These are phyloP conservation scores for Fusarium sp. DNA, from an alignment of 2,329 filamentous ascomycete species.

Conservation along the genomic window DNA sequence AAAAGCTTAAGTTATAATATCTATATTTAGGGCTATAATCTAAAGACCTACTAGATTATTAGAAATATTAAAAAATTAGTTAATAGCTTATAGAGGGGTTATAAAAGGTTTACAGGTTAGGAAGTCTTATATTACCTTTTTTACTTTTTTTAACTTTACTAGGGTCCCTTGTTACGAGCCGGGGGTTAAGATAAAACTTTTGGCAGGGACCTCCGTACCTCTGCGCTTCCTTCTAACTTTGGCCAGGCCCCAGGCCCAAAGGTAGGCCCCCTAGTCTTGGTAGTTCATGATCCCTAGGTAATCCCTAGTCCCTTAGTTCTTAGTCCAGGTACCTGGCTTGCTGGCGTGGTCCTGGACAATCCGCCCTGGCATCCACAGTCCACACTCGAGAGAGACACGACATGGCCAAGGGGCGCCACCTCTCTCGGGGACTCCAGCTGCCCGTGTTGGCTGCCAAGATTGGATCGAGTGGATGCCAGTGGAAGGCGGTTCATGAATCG, in stretches of 20 bases:
- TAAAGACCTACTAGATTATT: no score
- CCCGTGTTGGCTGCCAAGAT: slow-evolving; percentile 18
- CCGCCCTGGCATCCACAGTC: slow-evolving; percentile 20
- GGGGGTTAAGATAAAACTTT: no score
- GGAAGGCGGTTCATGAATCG: slow-evolving; percentile 28
- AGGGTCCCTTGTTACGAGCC: no score
- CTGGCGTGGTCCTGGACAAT: slow-evolving; percentile 12
- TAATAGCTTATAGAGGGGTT: no score
- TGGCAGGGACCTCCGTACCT: no score
- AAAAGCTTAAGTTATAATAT: no score
- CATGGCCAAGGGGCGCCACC: slow-evolving; percentile 32
- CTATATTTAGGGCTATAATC: no score
- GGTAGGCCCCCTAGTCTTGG: slow-evolving; percentile 5
- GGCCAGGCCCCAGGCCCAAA: slow-evolving; percentile 20
- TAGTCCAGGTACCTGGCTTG: slow-evolving; percentile 19
- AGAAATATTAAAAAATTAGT: no score
- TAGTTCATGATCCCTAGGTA: slow-evolving; percentile 12
- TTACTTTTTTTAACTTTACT: no score
- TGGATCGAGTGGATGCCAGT: slow-evolving; percentile 28
- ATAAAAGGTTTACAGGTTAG: no score
- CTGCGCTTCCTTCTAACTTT: slow-evolving; percentile 27
- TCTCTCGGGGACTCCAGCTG: slow-evolving; percentile 30
- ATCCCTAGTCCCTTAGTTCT: slow-evolving; percentile 14
- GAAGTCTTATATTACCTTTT: no score
- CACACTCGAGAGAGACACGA: slow-evolving; percentile 16